phyloP scores from a whole-genome alignment of 257 asterid species.

The Thymus quinquecostatus region DNA sequence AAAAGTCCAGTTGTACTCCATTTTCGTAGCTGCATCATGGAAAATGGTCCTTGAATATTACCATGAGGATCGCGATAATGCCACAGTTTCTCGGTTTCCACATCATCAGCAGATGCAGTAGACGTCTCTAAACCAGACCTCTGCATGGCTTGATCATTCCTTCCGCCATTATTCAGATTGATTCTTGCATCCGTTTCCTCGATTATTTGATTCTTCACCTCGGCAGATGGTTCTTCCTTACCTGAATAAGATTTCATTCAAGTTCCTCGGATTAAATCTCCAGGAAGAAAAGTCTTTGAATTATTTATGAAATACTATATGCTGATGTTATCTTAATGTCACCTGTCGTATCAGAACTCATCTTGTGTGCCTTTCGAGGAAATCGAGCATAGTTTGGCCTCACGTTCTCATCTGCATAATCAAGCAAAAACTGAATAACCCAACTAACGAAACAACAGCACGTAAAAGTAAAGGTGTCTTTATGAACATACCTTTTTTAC shows the following conservation, averaged over 20 bases:
- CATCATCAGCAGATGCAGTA: constrained; percentile 40
- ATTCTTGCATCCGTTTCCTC: constrained; percentile 44
- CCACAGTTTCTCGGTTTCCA: constrained; percentile 86
- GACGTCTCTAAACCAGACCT: constrained; percentile 57
- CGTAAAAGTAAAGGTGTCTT: constrained; percentile 12
- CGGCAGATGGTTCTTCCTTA: constrained; percentile 49
- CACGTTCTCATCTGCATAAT: constrained; percentile 41
- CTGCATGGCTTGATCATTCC: constrained; percentile 43
- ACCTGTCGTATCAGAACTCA: constrained; percentile 44
- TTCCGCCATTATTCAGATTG: constrained; percentile 35
- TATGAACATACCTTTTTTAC: constrained; percentile 47
- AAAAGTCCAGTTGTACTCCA: constrained; percentile 88
- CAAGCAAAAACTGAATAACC: constrained; percentile 16
- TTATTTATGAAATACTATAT: constrained; percentile 19
- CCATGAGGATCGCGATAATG: constrained; percentile 95
- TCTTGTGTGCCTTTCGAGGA: constrained; percentile 38
- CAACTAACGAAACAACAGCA: constrained; percentile 16
- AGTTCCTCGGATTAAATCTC: constrained; percentile 20
- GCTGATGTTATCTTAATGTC: constrained; percentile 19
- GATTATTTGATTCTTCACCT: constrained; percentile 34
- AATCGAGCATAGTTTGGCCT: constrained; percentile 36
- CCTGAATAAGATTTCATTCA: constrained; percentile 48
- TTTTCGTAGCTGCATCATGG: constrained; percentile 77
- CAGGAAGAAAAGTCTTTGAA: neutral
- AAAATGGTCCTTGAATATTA: constrained; percentile 91